Conservation (phyloP, 2,329 filamentous ascomycete species). For the Botryosphaeria dothidea region DNA sequence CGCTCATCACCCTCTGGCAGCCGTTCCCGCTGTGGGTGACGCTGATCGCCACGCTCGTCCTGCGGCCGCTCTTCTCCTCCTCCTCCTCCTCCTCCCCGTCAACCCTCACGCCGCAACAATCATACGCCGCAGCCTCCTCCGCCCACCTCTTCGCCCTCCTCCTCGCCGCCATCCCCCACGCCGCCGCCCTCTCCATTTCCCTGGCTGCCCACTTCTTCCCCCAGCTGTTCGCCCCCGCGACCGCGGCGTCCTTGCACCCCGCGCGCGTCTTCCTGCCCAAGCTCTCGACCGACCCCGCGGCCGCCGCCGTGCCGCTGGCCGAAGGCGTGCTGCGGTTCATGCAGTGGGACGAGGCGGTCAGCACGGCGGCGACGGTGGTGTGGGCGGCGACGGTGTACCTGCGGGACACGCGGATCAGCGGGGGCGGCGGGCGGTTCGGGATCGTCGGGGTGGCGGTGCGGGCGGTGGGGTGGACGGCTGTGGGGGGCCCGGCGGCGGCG, state of each 20-base stretch:
- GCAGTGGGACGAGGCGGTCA: slow-evolving; percentile 18
- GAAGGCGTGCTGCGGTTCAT: slow-evolving; percentile 3
- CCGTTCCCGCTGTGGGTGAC: background rate
- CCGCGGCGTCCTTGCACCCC: background rate
- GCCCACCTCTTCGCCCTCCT: slow-evolving; percentile 15
- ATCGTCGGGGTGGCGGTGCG: background rate
- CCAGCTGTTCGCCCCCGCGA: background rate
- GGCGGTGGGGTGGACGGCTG: slow-evolving; percentile 1
- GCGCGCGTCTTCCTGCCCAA: background rate
- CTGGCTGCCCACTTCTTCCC: background rate
- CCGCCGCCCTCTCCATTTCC: background rate
- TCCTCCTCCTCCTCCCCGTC: background rate
- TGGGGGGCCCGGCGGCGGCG: slow-evolving; percentile 13
- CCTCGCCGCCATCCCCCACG: slow-evolving; percentile 1
- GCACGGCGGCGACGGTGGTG: background rate
- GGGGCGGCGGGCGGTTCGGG: background rate
- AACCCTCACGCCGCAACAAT: background rate
- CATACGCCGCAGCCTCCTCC: background rate
- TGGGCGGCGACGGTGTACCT: slow-evolving; percentile 1
- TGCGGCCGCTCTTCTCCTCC: background rate
- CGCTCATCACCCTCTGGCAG: background rate
- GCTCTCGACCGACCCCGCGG: background rate
- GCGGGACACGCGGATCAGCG: background rate
- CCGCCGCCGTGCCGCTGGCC: background rate
- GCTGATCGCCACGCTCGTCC: background rate